Percentiles rank a stretch among this genome's conserved stretches.
phyloP scores from a whole-genome alignment of 306 rosid genomes.

The Prunus campanulata region DNA sequence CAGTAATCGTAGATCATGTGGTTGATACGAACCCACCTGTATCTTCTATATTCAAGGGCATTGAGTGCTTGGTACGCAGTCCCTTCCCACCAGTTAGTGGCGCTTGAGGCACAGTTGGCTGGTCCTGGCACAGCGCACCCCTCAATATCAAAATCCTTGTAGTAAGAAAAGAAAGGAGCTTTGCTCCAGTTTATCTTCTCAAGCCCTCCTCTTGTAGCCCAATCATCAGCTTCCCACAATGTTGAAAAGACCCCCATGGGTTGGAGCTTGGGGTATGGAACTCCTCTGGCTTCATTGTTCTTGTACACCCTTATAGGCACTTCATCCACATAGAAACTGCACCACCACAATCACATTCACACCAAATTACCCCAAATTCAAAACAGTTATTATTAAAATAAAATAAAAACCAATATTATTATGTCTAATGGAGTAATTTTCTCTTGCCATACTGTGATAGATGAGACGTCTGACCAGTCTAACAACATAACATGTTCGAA shows the following conservation, averaged over 20 bases:
- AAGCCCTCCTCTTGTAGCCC: constrained; percentile 98
- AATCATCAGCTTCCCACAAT: constrained; percentile 89
- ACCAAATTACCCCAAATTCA: neutral
- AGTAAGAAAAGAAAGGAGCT: constrained; percentile 79
- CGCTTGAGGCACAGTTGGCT: constrained; percentile 52
- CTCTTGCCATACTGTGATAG: neutral
- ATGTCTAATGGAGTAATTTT: neutral
- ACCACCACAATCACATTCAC: neutral
- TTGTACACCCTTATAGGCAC: constrained; percentile 86
- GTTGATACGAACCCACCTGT: constrained; percentile 86
- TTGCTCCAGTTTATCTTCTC: constrained; percentile 93
- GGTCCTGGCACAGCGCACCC: constrained; percentile 82
- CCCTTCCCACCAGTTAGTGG: constrained; percentile 88
- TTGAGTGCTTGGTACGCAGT: constrained; percentile 51
- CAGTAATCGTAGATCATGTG: constrained; percentile 89
- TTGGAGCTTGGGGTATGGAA: constrained; percentile 68
- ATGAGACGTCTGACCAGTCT: neutral
- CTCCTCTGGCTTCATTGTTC: constrained; percentile 69
- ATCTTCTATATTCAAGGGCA: constrained; percentile 47
- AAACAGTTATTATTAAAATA: neutral
- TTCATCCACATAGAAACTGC: constrained; percentile 71
- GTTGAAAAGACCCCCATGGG: constrained; percentile 89
- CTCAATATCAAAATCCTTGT: constrained; percentile 87
- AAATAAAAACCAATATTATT: neutral
- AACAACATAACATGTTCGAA: neutral